Conservation (phyloP, 1,284 basidiomycete species). For the Heterobasidion annosum region DNA sequence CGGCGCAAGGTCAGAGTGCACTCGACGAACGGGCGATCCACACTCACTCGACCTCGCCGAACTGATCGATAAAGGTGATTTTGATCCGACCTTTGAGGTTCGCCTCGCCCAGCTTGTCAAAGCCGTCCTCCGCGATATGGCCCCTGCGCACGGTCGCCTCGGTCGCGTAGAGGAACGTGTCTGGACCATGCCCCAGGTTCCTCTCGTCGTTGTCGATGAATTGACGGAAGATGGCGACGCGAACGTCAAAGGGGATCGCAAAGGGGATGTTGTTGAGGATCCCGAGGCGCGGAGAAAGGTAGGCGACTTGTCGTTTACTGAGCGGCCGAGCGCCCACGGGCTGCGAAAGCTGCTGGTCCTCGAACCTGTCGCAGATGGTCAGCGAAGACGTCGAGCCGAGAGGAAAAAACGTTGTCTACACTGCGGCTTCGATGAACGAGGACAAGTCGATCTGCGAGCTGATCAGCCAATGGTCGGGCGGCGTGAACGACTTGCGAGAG, state of each 20-base stretch:
- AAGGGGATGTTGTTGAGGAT: constrained; percentile 96
- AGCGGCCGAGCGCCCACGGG: constrained; percentile 27
- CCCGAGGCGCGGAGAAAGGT: constrained; percentile 78
- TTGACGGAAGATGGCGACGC: constrained; percentile 83
- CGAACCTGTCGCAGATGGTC: constrained; percentile 28
- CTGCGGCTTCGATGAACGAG: constrained; percentile 87
- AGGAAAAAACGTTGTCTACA: constrained; percentile 36
- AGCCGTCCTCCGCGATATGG: constrained; percentile 83
- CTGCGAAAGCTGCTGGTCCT: constrained; percentile 43
- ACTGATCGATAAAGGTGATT: constrained; percentile 90
- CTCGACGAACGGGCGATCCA: constrained; percentile 6
- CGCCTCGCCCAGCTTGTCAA: constrained; percentile 67
- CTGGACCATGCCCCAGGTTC: constrained; percentile 13
- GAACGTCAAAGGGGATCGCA: constrained; percentile 87
- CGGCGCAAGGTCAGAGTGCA: neutral
- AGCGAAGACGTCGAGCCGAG: neutral
- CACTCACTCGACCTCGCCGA: constrained; percentile 73
- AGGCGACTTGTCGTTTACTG: constrained; percentile 66
- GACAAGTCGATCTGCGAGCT: constrained; percentile 64
- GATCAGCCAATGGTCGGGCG: constrained; percentile 86
- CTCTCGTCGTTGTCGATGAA: constrained; percentile 64
- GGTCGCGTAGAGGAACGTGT: constrained; percentile 18
- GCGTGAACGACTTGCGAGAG: constrained; percentile 75
- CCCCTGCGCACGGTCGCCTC: constrained; percentile 65
- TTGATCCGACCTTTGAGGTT: constrained; percentile 75